Base-by-base conservation (phyloP, 805 yeast species). In the Wickerhamiella azymoides region DNA sequence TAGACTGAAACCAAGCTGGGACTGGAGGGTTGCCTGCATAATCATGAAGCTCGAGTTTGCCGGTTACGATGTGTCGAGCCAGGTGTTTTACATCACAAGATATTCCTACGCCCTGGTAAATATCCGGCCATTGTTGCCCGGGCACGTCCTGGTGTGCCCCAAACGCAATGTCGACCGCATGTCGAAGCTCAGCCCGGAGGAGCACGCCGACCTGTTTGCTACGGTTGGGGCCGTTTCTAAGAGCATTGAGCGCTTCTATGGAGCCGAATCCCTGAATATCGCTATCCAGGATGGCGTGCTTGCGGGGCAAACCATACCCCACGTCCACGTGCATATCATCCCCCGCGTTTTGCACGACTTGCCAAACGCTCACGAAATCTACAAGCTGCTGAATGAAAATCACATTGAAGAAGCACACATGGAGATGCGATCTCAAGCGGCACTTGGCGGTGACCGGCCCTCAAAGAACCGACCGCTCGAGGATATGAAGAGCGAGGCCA, bases 221-320 rank as follows among this genome's bases (percentile, higher is more conserved):
- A 76, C 94, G 0, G 66, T 92, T 9, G 95, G 84, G 53, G 57
- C 72, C 40, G 71, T 92, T 0, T 79, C 85, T 50, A 63, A 65
- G 45, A 80, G 86, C 51, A 77, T 92, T 13, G 78, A 72, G 51
- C 57, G 69, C 47, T 66, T 71, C 10, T 92, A 79, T 60, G 70
- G 77, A 30, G 94, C 96, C 2, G 93, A 88, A 54, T 70, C 94
- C 1, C 58, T 86, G 49, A 93, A 93, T 58, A 72, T 92, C 35
- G 89, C 96, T 10, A 84, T 93, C 49, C 99, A 92, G 61, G 99
- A 92, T 60, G 98, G 98, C 0, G 83, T 86, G 0, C 85, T 85
- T 42, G 89, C 96, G 1, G 98, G 98, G 3, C 98, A 92, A 60
- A 76, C 88, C n/a, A 79, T 92, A 2, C 94, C 96, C 5, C 98